Evolutionary conservation across 1,139 yeast species (phyloP), one percentile per base, ranked within the genome.

Genomic region (Sugiyamaella neomexicana): DNA sequence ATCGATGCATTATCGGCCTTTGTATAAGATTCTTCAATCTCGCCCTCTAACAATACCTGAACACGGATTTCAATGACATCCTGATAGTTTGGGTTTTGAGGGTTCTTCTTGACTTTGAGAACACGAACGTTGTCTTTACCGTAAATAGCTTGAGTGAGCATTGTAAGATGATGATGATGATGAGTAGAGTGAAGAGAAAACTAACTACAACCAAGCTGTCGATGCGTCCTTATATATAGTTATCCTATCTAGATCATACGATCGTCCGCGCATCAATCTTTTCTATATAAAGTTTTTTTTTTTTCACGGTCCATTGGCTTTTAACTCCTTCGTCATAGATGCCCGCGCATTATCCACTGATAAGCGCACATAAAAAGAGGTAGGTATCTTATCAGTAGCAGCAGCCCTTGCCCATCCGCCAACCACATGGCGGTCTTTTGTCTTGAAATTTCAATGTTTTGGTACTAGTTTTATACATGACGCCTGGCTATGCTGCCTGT

Each of bases 51-150:
- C 56, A 90, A 77, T 23, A 85, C 84, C 62, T 79, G 78, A 51
- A 87, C 95, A 57, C 89, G 86, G 57, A 95, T 89, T 73, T 90
- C 97, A 69, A 87, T 80, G 47, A 90, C 83, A 55, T 89, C 86
- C 71, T 90, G 97, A 54, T 79, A 77, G 64, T 78, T 72, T 17
- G 91, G 87, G 71, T 89, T 80, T 55, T 74, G 62, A 54, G 87
- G 80, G 71, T 87, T 87, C 67, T 85, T 85, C 73, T 83, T 85
- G 65, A 89, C 96, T 72, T 89, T 90, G 65, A 90, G 80, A 71
- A 90, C 87, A 71, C 90, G 89, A 68, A 90, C 97, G 72, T 89
- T 88, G 69, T 82, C 95, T 72, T 90, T 90, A 62, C 97, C 97
- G 78, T 90, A 89, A 20, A 89, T 76, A 15, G 91, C 85, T 32